A percentile compares a stretch with the other conserved stretches of the same genome.
phyloP scores from a whole-genome alignment of 2,329 filamentous ascomycete species.

The Phyllosticta citrichinensis region DNA sequence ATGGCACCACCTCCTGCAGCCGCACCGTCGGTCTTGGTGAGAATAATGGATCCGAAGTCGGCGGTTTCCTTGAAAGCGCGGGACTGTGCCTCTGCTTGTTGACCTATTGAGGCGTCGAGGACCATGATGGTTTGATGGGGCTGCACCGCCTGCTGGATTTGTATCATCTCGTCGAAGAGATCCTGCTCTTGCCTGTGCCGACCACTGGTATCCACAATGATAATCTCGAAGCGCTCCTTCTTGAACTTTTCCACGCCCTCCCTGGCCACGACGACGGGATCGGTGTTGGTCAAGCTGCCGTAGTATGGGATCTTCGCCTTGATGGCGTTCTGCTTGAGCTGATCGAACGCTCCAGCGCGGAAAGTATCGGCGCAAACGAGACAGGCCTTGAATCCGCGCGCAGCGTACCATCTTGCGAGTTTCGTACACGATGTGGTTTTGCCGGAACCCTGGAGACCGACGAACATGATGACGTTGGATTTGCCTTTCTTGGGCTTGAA shows the following conservation, averaged over 20 bases:
- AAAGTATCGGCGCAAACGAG: conserved; percentile 97
- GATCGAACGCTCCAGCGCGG: conserved; percentile 94
- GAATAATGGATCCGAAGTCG: conserved; percentile 96
- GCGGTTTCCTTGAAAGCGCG: conserved; percentile 96
- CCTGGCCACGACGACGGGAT: conserved; percentile 84
- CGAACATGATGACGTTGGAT: conserved; percentile 98
- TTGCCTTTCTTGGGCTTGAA: conserved; percentile 97
- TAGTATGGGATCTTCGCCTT: conserved; percentile 99
- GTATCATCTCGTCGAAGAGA: conserved; percentile 93
- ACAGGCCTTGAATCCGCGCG: conserved; percentile 82
- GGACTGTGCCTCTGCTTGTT: conserved; percentile 87
- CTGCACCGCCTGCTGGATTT: conserved; percentile 82
- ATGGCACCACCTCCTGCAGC: conserved; percentile 95
- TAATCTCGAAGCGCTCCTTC: conserved; percentile 95
- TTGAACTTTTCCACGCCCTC: conserved; percentile 98
- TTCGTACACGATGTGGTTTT: conserved; percentile 99
- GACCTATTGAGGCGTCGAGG: conserved; percentile 89
- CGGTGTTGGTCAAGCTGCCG: conserved; percentile 89
- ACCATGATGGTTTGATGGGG: conserved; percentile 99
- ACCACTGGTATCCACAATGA: conserved; percentile 96
- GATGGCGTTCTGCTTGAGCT: conserved; percentile 96
- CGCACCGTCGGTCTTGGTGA: conserved; percentile 96
- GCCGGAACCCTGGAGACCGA: conserved; percentile 91
- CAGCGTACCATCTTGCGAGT: conserved; percentile 87
- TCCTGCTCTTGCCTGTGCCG: conserved; percentile 91